Evolutionary conservation across 2,329 filamentous ascomycete genomes (phyloP).

Genomic region (Fusarium cicatricum): DNA sequence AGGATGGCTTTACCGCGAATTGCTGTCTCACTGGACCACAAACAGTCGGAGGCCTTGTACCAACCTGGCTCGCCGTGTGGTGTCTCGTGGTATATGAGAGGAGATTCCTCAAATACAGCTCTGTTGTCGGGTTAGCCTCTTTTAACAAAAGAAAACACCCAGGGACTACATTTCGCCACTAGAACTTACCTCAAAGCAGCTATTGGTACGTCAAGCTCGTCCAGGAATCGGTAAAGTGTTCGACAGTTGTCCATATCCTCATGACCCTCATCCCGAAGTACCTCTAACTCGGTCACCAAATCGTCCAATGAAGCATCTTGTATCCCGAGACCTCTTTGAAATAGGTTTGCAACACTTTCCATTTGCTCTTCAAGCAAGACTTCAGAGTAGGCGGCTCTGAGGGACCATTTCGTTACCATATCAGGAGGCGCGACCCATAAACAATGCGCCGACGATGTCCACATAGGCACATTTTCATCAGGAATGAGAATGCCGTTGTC

Average conservation of each 20-base stretch:
- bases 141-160: no score
- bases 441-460: not conserved
- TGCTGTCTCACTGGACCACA: conserved; percentile 25
- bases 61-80: not conserved
- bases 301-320: not conserved
- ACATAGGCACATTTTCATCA: not conserved
- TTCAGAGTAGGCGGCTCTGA: not conserved
- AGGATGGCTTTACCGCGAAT: conserved; percentile 22
- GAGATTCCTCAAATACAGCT: conserved; percentile 8
- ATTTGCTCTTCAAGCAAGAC: conserved; percentile 7
- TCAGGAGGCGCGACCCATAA: conserved; percentile 19
- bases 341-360: conserved; percentile 3
- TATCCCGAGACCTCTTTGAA: conserved; percentile 8
- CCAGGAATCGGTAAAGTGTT: conserved; percentile 18
- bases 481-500: not conserved
- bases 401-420: not conserved
- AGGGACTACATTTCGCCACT: no score
- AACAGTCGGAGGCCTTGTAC: conserved; percentile 21
- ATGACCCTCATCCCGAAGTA: not conserved
- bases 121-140: conserved; percentile 13
- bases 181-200: conserved; percentile 6
- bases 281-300: not conserved
- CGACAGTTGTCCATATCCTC: not conserved
- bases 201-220: not conserved
- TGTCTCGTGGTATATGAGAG: conserved; percentile 8